Evolutionary conservation across 148 eudicot genomes (phyloP).

Genomic region (Nyssa sinensis): DNA sequence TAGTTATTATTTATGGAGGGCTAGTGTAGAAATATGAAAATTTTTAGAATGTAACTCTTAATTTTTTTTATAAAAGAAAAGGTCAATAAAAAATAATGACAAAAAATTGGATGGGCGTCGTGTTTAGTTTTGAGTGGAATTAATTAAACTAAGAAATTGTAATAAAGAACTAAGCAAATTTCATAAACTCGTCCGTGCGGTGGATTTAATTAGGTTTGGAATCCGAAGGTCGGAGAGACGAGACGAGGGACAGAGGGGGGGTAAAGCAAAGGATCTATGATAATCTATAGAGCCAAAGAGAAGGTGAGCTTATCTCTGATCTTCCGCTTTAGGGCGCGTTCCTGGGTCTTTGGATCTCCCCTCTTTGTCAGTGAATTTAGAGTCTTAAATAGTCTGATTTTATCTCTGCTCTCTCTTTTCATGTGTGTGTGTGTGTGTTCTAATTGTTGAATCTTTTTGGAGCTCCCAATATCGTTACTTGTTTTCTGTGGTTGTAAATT

Average conservation of each 20-base stretch:
- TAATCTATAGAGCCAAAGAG: not conserved
- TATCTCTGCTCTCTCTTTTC: not conserved
- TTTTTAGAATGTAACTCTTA: too few relatives aligned
- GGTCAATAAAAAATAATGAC: too few relatives aligned
- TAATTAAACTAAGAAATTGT: not conserved
- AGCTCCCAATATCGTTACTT: constrained; percentile 2
- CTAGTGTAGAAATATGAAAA: too few relatives aligned
- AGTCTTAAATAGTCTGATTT: not conserved
- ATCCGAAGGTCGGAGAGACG: constrained; percentile 12
- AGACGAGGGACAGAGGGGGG: not conserved
- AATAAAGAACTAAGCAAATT: not conserved
- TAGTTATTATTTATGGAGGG: too few relatives aligned
- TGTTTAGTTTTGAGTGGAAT: constrained; percentile 2
- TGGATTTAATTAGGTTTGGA: constrained; percentile 35
- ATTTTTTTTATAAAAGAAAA: too few relatives aligned
- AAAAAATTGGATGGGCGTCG: too few relatives aligned
- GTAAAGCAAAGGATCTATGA: not conserved
- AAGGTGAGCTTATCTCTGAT: constrained; percentile 5
- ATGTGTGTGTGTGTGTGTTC: not conserved
- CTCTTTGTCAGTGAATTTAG: not conserved
- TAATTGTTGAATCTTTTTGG: not conserved
- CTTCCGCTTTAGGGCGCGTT: not conserved
- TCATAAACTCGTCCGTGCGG: constrained; percentile 17
- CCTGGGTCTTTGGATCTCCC: not conserved
- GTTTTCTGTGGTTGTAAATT: not conserved